Percentiles rank a stretch among this genome's conserved stretches.
Conservation (phyloP, 768 basidiomycete genomes). For the Rhodotorula sphaerocarpa region DNA sequence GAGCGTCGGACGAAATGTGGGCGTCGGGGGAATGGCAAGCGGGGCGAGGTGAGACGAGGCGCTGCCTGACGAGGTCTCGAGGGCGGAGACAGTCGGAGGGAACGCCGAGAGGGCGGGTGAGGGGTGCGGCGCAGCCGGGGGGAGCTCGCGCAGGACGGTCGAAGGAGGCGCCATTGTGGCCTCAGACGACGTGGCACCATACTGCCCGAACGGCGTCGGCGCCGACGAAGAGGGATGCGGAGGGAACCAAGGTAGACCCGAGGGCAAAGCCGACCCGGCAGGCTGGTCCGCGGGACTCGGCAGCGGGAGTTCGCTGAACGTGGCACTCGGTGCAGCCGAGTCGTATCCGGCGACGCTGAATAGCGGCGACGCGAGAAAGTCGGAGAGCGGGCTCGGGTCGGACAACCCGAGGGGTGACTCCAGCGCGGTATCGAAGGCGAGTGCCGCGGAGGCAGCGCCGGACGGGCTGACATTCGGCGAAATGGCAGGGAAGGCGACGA, state of each 20-base stretch:
- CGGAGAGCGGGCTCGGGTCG: slow-evolving; percentile 13
- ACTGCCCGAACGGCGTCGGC: not conserved
- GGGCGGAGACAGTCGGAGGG: too few species aligned
- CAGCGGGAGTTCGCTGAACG: slow-evolving; percentile 12
- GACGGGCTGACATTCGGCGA: not conserved
- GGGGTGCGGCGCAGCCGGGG: not conserved
- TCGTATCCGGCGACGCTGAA: slow-evolving; percentile 12
- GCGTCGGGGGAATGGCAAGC: not conserved
- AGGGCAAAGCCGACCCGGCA: not conserved
- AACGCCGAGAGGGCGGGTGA: too few species aligned
- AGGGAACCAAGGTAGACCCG: slow-evolving; percentile 11
- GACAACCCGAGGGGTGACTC: slow-evolving; percentile 17
- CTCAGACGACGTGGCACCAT: too few species aligned
- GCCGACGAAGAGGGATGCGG: slow-evolving; percentile 3
- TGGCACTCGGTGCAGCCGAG: not conserved
- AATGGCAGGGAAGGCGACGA: slow-evolving; percentile 3
- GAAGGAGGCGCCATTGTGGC: not conserved
- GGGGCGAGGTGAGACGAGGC: not conserved
- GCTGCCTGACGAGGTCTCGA: too few species aligned
- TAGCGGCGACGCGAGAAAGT: slow-evolving; percentile 26
- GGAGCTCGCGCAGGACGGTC: slow-evolving; percentile 1
- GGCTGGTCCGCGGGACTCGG: slow-evolving; percentile 1
- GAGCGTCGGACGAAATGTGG: not conserved
- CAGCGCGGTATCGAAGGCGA: slow-evolving; percentile 13
- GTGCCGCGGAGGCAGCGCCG: not conserved